Evolutionary conservation across 306 rosid genomes (phyloP).

Genomic region (Fagus crenata): DNA sequence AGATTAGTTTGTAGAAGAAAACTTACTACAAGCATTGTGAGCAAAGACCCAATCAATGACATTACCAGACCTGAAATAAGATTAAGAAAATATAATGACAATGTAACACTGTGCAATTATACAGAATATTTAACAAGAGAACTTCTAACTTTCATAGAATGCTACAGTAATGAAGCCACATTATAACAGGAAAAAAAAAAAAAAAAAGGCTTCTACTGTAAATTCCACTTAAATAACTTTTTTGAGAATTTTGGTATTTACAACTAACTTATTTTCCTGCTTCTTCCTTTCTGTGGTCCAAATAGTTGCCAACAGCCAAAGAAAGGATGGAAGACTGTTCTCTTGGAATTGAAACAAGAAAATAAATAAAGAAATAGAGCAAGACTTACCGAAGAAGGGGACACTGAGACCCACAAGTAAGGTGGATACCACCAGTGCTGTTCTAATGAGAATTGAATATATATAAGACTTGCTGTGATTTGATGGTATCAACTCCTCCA

Average conservation of each 20-base stretch:
- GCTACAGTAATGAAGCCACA: background rate
- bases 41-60: slow-evolving; percentile 90
- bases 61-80: slow-evolving; percentile 67
- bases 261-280: background rate
- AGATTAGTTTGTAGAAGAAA: slow-evolving; percentile 7
- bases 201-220: background rate
- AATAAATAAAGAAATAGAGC: slow-evolving; percentile 13
- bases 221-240: background rate
- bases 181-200: background rate
- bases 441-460: slow-evolving; percentile 72
- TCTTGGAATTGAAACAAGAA: background rate
- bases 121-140: background rate
- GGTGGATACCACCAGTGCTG: slow-evolving; percentile 80
- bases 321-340: background rate
- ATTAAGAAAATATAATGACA: background rate
- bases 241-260: background rate
- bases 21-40: slow-evolving; percentile 97
- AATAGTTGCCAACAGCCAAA: background rate
- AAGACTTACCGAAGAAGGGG: slow-evolving; percentile 89
- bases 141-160: background rate
- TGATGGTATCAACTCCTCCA: slow-evolving; percentile 92
- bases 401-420: slow-evolving; percentile 68
- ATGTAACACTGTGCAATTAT: background rate
- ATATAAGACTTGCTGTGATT: slow-evolving; percentile 60
- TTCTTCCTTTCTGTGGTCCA: background rate